Percentiles rank a stretch among this genome's conserved stretches.
phyloP scores from a whole-genome alignment of 2,329 filamentous ascomycete genomes.

The Sclerotiophoma versabilis region DNA sequence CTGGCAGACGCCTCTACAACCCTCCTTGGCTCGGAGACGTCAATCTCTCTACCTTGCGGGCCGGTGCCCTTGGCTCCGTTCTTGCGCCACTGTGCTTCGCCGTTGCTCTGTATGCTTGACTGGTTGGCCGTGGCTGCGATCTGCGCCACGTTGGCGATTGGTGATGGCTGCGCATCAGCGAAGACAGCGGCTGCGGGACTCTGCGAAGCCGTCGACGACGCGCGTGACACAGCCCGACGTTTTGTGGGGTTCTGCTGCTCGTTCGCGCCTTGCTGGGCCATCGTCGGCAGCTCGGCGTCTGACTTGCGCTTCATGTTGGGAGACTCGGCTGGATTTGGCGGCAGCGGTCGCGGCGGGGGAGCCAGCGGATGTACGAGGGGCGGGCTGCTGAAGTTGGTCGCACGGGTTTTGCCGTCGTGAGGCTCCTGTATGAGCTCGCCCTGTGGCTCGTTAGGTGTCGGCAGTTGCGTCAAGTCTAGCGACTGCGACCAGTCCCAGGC shows the following conservation, averaged over 20 bases:
- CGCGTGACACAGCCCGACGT: slow-evolving; percentile 42
- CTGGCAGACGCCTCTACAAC: slow-evolving; percentile 36
- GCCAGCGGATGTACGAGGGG: slow-evolving; percentile 32
- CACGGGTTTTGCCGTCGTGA: slow-evolving; percentile 34
- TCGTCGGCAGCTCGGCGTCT: slow-evolving; percentile 42
- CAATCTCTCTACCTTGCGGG: slow-evolving; percentile 42
- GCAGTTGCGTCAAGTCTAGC: slow-evolving; percentile 43
- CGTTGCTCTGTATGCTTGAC: slow-evolving; percentile 18
- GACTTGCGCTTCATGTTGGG: slow-evolving; percentile 49
- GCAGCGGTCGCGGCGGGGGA: slow-evolving; percentile 35
- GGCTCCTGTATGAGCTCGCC: slow-evolving; percentile 53
- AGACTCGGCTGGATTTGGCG: slow-evolving; percentile 30
- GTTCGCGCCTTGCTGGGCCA: slow-evolving; percentile 33
- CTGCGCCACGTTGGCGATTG: slow-evolving; percentile 27
- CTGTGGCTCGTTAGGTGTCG: slow-evolving; percentile 53
- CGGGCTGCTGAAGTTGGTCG: slow-evolving; percentile 51
- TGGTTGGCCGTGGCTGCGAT: slow-evolving; percentile 14
- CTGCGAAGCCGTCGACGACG: slow-evolving; percentile 41
- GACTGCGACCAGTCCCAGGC: slow-evolving; percentile 51
- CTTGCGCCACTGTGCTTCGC: slow-evolving; percentile 31
- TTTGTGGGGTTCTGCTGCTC: slow-evolving; percentile 36
- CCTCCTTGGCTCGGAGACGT: slow-evolving; percentile 43
- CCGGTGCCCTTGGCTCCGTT: slow-evolving; percentile 43
- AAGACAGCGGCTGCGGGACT: slow-evolving; percentile 25
- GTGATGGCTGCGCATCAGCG: slow-evolving; percentile 27